Conservation (phyloP, 495 filamentous ascomycete species). For the Bacidia rubella region DNA sequence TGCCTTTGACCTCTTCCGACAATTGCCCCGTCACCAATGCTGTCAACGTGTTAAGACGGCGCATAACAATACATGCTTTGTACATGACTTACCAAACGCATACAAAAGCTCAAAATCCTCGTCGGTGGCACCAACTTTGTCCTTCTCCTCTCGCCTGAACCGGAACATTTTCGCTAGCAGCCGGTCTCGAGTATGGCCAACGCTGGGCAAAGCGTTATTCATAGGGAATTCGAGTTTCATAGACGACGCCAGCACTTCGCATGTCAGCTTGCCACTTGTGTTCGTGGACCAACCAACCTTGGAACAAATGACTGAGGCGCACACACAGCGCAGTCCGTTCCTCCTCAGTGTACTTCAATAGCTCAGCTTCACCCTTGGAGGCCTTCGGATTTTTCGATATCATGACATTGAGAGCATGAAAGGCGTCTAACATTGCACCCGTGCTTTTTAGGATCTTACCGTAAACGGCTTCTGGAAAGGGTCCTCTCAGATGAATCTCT, state of each 20-base stretch:
- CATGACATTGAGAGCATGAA: conserved; percentile 90
- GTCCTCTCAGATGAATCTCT: conserved; percentile 73
- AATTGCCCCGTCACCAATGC: conserved; percentile 42
- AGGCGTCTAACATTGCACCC: conserved; percentile 71
- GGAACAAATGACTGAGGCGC: conserved; percentile 85
- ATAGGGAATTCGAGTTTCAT: conserved; percentile 89
- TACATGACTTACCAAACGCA: conserved; percentile 46
- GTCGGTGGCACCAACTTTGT: conserved; percentile 38
- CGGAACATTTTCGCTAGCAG: conserved; percentile 81
- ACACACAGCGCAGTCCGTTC: conserved; percentile 68
- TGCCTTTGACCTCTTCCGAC: conserved; percentile 35
- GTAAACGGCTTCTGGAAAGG: conserved; percentile 61
- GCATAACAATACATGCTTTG: neutral
- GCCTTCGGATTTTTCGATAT: conserved; percentile 67
- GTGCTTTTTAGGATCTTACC: conserved; percentile 64
- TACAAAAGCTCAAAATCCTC: conserved; percentile 60
- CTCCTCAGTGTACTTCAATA: conserved; percentile 65
- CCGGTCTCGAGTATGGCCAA: conserved; percentile 64
- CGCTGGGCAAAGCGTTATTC: conserved; percentile 72
- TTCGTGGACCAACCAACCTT: conserved; percentile 35
- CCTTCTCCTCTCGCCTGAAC: conserved; percentile 60
- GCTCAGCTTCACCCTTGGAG: conserved; percentile 62
- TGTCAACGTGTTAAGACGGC: conserved; percentile 12
- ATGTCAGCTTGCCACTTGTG: neutral
- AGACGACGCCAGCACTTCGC: conserved; percentile 69